A percentile compares a stretch with the other conserved stretches of the same genome.
phyloP scores from a whole-genome alignment of 345 rosid species.

The Stellera chamaejasme region DNA sequence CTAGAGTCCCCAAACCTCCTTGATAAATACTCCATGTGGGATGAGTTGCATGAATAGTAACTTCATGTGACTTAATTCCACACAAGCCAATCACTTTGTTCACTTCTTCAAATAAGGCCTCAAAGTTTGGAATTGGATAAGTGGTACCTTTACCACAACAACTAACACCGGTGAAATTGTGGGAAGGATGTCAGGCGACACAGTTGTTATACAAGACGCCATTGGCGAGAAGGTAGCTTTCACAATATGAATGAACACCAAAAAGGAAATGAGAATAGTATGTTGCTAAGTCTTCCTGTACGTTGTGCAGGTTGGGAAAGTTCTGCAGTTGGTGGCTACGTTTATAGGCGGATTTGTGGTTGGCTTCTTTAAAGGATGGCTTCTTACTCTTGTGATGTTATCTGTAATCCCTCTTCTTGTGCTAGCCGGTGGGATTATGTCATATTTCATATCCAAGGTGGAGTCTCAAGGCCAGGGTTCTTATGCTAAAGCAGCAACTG shows the following conservation, averaged over 20 bases:
- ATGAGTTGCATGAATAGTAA: no score
- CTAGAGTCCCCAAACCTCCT: no score
- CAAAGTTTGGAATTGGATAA: no score
- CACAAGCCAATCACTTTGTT: no score
- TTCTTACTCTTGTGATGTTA: slow-evolving; percentile 57
- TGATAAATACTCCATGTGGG: no score
- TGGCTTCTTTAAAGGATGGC: slow-evolving; percentile 71
- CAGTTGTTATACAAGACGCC: slow-evolving; percentile 80
- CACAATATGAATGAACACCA: not conserved
- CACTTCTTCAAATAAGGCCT: no score
- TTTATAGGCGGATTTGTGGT: slow-evolving; percentile 58
- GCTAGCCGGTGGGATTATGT: slow-evolving; percentile 44
- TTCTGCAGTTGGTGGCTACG: slow-evolving; percentile 56
- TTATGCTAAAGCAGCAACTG: slow-evolving; percentile 60
- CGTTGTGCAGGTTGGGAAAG: slow-evolving; percentile 64
- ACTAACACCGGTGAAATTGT: slow-evolving; percentile 80
- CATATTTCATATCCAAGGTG: slow-evolving; percentile 41
- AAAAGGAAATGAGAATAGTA: not conserved
- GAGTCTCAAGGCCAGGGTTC: slow-evolving; percentile 54
- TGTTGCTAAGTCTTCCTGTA: not conserved
- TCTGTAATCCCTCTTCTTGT: slow-evolving; percentile 57
- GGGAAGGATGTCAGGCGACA: slow-evolving; percentile 88
- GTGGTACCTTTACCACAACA: no score
- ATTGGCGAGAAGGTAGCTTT: slow-evolving; percentile 76
- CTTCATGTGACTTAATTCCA: no score